Evolutionary conservation across 768 basidiomycete genomes (phyloP), one percentile per base, ranked within the genome.

Genomic region (Mycena galopus): DNA sequence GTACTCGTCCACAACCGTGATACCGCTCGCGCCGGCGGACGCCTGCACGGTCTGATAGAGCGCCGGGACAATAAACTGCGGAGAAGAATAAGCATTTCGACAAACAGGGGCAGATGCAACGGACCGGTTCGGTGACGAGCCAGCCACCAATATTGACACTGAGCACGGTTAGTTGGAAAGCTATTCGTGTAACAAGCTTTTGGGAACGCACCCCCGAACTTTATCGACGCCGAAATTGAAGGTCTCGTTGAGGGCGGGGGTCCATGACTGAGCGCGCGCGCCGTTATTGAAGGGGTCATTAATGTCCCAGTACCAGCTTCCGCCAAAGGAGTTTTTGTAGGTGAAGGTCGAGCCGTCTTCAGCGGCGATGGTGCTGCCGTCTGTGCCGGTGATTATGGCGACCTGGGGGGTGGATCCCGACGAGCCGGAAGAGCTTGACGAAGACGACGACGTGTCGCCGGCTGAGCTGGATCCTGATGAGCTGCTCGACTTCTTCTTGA

Each of bases 121-220:
- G 83, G 78, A 96, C 94, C 37, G 95, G 96, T 86, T 99, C 97
- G 2, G 92, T 90, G 14, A 88, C 89, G 64, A 98, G 87, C 98
- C 98, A 99, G 58, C 97, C 97, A 73, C 95, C 96, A 32, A 98
- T 80, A 79, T 98, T 99, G 68, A 98, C 96, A 56, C 96, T 96
- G 73, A n/a, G 68, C 51, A 66, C 66, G 16, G 62, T 19, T 71
- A 76, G 55, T 19, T 47, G 71, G 57, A 21, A 58, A 77, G 71
- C 58, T 59, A 35, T n/a, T 51, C 25, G 65, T 59, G 55, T 56
- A n/a, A 37, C 62, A 29, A 59, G 57, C n/a, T 16, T 68, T 27
- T 29, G 30, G 21, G 68, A n/a, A 86, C 88, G 50, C 73, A 93
- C 94, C 94, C 94, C 74, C 89, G 84, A 72, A 96, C 92, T 76